A percentile compares a stretch with the other conserved stretches of the same genome.
phyloP scores from a whole-genome alignment of 129 eudicot species.

The Flaveria linearis region DNA sequence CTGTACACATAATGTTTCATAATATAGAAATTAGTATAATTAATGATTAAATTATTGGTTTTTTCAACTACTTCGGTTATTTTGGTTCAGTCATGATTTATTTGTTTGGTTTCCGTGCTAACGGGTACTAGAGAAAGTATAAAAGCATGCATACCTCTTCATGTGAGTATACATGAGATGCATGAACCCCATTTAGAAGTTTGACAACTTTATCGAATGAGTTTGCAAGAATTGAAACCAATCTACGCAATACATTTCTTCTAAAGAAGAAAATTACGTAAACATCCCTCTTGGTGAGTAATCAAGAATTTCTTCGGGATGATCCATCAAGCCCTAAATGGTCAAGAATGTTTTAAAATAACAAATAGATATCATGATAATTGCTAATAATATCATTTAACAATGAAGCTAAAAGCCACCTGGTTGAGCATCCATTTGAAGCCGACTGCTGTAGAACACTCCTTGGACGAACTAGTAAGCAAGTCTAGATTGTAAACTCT shows the following conservation, averaged over 20 bases:
- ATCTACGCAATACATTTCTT: conserved; percentile 72
- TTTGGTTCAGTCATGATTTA: too few relatives aligned
- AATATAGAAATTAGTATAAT: too few relatives aligned
- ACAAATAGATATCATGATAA: background rate
- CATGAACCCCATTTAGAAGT: conserved; percentile 77
- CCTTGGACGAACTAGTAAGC: conserved; percentile 88
- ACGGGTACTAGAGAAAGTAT: too few relatives aligned
- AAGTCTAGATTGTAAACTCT: conserved; percentile 81
- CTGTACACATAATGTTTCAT: too few relatives aligned
- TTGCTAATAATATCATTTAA: background rate
- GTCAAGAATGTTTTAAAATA: conserved; percentile 3
- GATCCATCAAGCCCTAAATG: conserved; percentile 66
- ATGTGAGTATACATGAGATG: conserved; percentile 80
- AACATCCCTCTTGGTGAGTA: conserved; percentile 65
- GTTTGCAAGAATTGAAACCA: conserved; percentile 93
- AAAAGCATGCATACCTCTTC: conserved; percentile 55
- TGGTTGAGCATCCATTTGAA: conserved; percentile 99
- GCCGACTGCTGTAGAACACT: conserved; percentile 89
- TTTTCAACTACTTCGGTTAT: too few relatives aligned
- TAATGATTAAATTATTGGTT: too few relatives aligned
- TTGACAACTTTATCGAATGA: conserved; percentile 71
- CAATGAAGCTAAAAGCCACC: conserved; percentile 38
- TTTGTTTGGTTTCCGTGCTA: too few relatives aligned
- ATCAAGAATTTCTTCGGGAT: conserved; percentile 62
- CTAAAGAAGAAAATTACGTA: conserved; percentile 70